These are phyloP conservation scores for Polyporus arcularius DNA, from an alignment of 768 basidiomycete species.

Conservation along the genomic window DNA sequence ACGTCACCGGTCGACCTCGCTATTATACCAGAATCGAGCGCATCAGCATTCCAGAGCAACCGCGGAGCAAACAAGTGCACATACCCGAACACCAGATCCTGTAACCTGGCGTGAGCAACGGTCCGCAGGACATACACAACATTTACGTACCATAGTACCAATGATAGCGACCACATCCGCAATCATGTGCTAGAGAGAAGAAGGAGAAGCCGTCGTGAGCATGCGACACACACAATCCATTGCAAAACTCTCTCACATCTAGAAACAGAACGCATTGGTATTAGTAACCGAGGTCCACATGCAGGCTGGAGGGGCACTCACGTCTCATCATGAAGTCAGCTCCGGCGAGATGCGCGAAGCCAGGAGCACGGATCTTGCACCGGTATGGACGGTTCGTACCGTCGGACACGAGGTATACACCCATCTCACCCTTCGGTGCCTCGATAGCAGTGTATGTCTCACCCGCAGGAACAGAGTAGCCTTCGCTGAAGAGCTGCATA, in stretches of 20 bases:
- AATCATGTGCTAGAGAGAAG: conserved; percentile 67
- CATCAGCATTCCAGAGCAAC: neutral
- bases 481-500: conserved; percentile 87
- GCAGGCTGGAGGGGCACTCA: conserved; percentile 40
- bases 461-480: conserved; percentile 93
- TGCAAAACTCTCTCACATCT: conserved; percentile 38
- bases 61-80: conserved; percentile 35
- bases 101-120: conserved; percentile 5
- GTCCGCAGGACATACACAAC: conserved; percentile 5
- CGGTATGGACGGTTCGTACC: conserved; percentile 95
- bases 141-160: conserved; percentile 83
- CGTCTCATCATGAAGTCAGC: conserved; percentile 98
- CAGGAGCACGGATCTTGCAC: conserved; percentile 96
- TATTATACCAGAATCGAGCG: conserved; percentile 23
- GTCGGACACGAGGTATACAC: conserved; percentile 97
- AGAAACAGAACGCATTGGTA: conserved; percentile 14
- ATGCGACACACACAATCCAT: neutral
- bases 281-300: conserved; percentile 12
- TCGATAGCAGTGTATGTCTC: conserved; percentile 98
- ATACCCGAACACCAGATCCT: conserved; percentile 94
- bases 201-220: conserved; percentile 9
- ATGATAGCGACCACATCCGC: conserved; percentile 97
- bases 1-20: conserved; percentile 47
- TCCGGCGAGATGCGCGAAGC: conserved; percentile 94
- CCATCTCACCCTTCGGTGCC: conserved; percentile 99